Percentiles rank a stretch among this genome's conserved stretches.
Evolutionary conservation across 2,329 filamentous ascomycete genomes (phyloP).

Genomic region (Metarhizium guizhouense): DNA sequence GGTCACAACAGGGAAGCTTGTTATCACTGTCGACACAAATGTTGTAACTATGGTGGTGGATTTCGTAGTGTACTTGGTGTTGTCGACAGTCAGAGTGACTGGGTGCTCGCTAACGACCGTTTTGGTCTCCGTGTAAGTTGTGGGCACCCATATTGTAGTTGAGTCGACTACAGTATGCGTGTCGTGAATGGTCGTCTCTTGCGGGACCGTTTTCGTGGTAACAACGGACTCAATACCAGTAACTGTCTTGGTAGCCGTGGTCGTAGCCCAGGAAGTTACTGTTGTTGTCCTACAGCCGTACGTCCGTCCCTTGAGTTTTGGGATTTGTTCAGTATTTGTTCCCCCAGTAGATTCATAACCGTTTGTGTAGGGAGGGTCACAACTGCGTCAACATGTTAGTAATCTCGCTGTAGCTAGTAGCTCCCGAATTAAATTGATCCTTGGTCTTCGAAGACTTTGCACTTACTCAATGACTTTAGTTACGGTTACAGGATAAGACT

Average conservation of each 20-base stretch:
- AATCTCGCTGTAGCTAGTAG: neutral
- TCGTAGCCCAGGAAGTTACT: conserved; percentile 14
- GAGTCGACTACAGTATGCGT: conserved; percentile 3
- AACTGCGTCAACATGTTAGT: neutral
- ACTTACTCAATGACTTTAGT: conserved; percentile 11
- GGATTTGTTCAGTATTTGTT: neutral
- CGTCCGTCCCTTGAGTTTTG: neutral
- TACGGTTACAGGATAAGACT: conserved; percentile 16
- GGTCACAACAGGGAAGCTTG: conserved; percentile 10
- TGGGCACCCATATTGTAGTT: conserved; percentile 11
- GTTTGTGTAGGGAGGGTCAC: neutral
- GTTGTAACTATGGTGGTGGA: conserved; percentile 7
- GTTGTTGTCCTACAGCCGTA: conserved; percentile 10
- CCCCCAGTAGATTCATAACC: neutral
- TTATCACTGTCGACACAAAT: conserved; percentile 8
- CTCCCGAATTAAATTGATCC: too few relatives aligned
- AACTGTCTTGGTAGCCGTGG: conserved; percentile 8
- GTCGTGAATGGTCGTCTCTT: conserved; percentile 7
- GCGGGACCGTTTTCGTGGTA: conserved; percentile 9
- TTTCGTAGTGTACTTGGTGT: conserved; percentile 8
- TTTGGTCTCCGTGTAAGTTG: conserved; percentile 7
- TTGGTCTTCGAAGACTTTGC: neutral
- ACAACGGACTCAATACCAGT: conserved; percentile 8
- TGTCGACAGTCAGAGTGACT: conserved; percentile 10
- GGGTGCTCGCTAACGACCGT: conserved; percentile 7